These are phyloP conservation scores for Warburgia ugandensis DNA, from an alignment of 164 flowering plant genomes.

Conservation along the genomic window DNA sequence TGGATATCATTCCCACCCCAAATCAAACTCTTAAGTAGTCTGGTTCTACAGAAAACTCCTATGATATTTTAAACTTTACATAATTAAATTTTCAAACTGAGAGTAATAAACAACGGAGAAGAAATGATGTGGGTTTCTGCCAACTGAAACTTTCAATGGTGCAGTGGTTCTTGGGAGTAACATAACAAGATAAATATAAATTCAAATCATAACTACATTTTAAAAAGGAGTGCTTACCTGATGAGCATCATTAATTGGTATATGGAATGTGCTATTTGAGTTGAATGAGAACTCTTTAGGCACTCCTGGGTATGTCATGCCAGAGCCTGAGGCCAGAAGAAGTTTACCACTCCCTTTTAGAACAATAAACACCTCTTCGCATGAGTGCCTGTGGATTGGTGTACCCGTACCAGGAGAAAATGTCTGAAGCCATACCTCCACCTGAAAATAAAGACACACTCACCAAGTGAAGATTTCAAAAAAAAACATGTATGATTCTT, in stretches of 20 bases:
- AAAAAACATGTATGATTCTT: background rate
- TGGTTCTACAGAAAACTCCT: too few relatives aligned
- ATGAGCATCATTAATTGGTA: constrained; percentile 88
- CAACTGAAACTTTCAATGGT: too few relatives aligned
- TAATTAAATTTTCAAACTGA: too few relatives aligned
- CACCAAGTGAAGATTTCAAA: background rate
- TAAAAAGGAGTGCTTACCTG: too few relatives aligned
- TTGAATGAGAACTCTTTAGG: constrained; percentile 55
- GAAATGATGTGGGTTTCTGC: too few relatives aligned
- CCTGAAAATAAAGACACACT: constrained; percentile 24
- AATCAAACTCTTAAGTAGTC: too few relatives aligned
- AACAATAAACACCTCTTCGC: constrained; percentile 91
- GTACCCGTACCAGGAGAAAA: constrained; percentile 75
- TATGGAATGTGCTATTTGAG: constrained; percentile 73
- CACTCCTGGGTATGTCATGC: constrained; percentile 57
- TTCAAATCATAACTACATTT: too few relatives aligned
- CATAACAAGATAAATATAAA: too few relatives aligned
- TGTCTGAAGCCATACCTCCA: constrained; percentile 94
- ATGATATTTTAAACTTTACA: too few relatives aligned
- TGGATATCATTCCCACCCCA: too few relatives aligned
- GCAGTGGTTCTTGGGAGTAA: too few relatives aligned
- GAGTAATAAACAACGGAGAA: too few relatives aligned
- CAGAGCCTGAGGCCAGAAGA: constrained; percentile 59
- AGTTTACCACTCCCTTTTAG: constrained; percentile 82
- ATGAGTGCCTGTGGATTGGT: constrained; percentile 92